Percentiles rank a stretch among this genome's conserved stretches.
These are phyloP conservation scores for Amniculicola lignicola DNA, from an alignment of 495 filamentous ascomycete species.

Conservation along the genomic window DNA sequence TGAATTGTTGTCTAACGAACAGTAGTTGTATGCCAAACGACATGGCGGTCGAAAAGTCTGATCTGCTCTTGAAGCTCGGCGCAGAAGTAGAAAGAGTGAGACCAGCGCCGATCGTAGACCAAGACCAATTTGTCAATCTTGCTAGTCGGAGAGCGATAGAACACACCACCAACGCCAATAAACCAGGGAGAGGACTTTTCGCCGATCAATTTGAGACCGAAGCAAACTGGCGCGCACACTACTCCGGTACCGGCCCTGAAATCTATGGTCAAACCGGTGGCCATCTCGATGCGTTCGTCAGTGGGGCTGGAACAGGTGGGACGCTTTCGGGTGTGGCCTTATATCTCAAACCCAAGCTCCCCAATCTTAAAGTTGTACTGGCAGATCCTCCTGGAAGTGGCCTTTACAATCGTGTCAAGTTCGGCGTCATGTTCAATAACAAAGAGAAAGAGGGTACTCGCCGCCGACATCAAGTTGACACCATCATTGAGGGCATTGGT, in stretches of 20 bases:
- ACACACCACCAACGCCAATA: slow-evolving; percentile 58
- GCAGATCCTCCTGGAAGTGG: slow-evolving; percentile 95
- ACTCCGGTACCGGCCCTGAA: slow-evolving; percentile 80
- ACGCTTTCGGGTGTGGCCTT: slow-evolving; percentile 84
- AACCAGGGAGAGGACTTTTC: slow-evolving; percentile 69
- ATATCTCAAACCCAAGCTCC: slow-evolving; percentile 70
- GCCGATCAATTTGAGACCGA: slow-evolving; percentile 93
- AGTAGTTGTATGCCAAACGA: slow-evolving; percentile 88
- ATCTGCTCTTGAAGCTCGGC: slow-evolving; percentile 83
- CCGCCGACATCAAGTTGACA: slow-evolving; percentile 85
- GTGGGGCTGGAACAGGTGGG: slow-evolving; percentile 93
- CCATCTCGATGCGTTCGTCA: slow-evolving; percentile 80
- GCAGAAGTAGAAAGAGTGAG: slow-evolving; percentile 84
- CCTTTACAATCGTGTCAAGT: slow-evolving; percentile 81
- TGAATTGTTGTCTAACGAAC: background rate
- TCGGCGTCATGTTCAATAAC: slow-evolving; percentile 91
- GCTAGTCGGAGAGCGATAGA: slow-evolving; percentile 72
- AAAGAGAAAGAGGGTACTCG: slow-evolving; percentile 89
- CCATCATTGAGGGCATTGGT: slow-evolving; percentile 93
- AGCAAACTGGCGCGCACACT: slow-evolving; percentile 84
- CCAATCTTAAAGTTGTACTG: slow-evolving; percentile 68
- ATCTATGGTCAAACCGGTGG: slow-evolving; percentile 77
- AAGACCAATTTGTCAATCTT: slow-evolving; percentile 90
- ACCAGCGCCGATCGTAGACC: slow-evolving; percentile 86
- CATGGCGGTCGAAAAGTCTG: slow-evolving; percentile 82